phyloP scores from a whole-genome alignment of 2,329 filamentous ascomycete genomes.

The Botrytis tulipae region DNA sequence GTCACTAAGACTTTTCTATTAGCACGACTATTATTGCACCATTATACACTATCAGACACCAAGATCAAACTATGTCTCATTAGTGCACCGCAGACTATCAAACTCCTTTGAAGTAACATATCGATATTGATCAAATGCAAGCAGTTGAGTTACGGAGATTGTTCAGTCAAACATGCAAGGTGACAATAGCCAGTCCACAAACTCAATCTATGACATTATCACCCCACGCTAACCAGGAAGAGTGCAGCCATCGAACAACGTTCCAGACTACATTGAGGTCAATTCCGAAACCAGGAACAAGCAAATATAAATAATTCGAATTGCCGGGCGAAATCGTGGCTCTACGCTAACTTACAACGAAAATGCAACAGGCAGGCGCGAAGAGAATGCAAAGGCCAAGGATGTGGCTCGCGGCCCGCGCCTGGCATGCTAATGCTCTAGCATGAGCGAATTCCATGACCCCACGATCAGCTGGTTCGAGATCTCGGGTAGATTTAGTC shows the following conservation, averaged over 20 bases:
- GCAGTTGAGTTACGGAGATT: conserved; percentile 9
- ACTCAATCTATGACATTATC: conserved; percentile 14
- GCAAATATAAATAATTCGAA: conserved; percentile 4
- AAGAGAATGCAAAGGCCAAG: conserved; percentile 17
- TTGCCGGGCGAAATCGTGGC: neutral
- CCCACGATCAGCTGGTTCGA: conserved; percentile 20
- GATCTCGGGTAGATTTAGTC: conserved; percentile 20
- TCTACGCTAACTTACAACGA: conserved; percentile 4
- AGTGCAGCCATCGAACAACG: neutral
- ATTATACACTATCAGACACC: conserved; percentile 10
- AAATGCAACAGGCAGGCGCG: conserved; percentile 16
- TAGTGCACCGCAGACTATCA: conserved; percentile 6
- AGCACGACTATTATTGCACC: conserved; percentile 2
- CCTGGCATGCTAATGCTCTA: conserved; percentile 9
- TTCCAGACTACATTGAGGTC: conserved; percentile 1
- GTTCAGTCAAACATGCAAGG: conserved; percentile 3
- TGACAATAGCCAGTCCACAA: conserved; percentile 1
- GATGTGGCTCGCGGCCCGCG: neutral
- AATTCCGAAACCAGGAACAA: conserved; percentile 15
- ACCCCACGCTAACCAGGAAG: conserved; percentile 1
- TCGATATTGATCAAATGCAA: conserved; percentile 12
- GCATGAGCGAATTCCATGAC: conserved; percentile 5
- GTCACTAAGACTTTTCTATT: conserved; percentile 11
- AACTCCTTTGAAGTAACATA: conserved; percentile 7
- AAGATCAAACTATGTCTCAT: conserved; percentile 9